Percentiles rank a stretch among this genome's conserved stretches.
phyloP scores from a whole-genome alignment of 441 rosid genomes.

The Metrosideros polymorpha region DNA sequence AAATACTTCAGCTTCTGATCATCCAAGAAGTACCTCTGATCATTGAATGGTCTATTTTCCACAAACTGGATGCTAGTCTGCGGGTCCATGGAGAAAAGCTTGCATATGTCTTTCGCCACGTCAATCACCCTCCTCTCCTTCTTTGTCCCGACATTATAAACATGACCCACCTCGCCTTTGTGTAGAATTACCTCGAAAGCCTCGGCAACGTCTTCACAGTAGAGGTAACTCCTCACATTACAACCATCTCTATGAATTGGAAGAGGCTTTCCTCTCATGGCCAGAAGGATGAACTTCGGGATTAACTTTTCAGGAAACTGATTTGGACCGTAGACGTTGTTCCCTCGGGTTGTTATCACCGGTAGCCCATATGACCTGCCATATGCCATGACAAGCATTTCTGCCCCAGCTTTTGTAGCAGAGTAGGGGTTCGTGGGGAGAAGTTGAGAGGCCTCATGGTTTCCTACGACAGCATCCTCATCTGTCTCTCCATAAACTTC shows the following conservation, averaged over 20 bases:
- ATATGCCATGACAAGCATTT: slow-evolving; percentile 11
- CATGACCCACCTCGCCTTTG: slow-evolving; percentile 9
- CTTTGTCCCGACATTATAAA: slow-evolving; percentile 5
- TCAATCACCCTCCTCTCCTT: slow-evolving; percentile 12
- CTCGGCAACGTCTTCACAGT: slow-evolving; percentile 10
- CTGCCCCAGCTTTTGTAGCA: slow-evolving; percentile 5
- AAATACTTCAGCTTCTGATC: slow-evolving; percentile 19
- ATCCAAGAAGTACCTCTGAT: slow-evolving; percentile 12
- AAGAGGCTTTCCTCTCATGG: slow-evolving; percentile 51
- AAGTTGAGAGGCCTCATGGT: slow-evolving; percentile 7
- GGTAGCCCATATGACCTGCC: slow-evolving; percentile 10
- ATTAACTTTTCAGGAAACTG: slow-evolving; percentile 4
- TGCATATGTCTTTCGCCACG: slow-evolving; percentile 9
- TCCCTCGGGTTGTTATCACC: slow-evolving; percentile 10
- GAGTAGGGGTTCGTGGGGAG: slow-evolving; percentile 9
- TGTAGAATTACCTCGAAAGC: slow-evolving; percentile 10
- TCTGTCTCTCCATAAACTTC: slow-evolving; percentile 7
- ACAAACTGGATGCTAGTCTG: slow-evolving; percentile 8
- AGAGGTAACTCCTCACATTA: slow-evolving; percentile 17
- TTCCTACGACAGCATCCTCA: slow-evolving; percentile 1
- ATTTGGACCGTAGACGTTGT: slow-evolving; percentile 5
- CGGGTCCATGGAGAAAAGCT: slow-evolving; percentile 1
- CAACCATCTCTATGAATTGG: slow-evolving; percentile 14
- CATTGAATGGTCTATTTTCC: slow-evolving; percentile 8
- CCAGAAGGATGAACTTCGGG: slow-evolving; percentile 15